Evolutionary conservation across 192 early-diverging fungal genomes (phyloP).

Genomic region (Coemansia sp.): DNA sequence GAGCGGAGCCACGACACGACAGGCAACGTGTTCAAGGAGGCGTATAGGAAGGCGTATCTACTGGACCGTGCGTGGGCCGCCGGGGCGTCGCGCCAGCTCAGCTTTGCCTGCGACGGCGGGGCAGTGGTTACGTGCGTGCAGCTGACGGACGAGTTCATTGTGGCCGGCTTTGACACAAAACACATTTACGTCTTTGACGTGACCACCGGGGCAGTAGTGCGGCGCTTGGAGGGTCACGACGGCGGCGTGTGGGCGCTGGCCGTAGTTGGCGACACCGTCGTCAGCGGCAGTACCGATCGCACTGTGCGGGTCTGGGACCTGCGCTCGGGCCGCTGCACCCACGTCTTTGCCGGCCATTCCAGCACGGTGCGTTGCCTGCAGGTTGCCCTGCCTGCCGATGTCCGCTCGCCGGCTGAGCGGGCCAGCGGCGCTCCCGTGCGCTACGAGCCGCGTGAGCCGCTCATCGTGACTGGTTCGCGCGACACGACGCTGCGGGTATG

Average conservation of each 20-base stretch:
- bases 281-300: slow-evolving; percentile 92
- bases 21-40: slow-evolving; percentile 65
- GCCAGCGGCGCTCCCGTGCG: slow-evolving; percentile 26
- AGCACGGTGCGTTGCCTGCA: slow-evolving; percentile 91
- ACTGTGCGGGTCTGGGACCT: slow-evolving; percentile 97
- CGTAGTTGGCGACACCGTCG: slow-evolving; percentile 80
- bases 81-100: slow-evolving; percentile 65
- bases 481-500: slow-evolving; percentile 93
- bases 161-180: slow-evolving; percentile 89
- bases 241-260: slow-evolving; percentile 98
- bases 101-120: slow-evolving; percentile 73
- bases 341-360: slow-evolving; percentile 90
- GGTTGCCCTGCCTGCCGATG: slow-evolving; percentile 70
- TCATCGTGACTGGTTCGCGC: slow-evolving; percentile 92
- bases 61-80: slow-evolving; percentile 81
- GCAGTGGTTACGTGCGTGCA: slow-evolving; percentile 93
- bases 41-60: slow-evolving; percentile 72
- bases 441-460: slow-evolving; percentile 62
- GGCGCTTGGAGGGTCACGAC: slow-evolving; percentile 76
- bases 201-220: slow-evolving; percentile 63
- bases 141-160: slow-evolving; percentile 93
- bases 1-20: background rate
- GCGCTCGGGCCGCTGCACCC: slow-evolving; percentile 80
- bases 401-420: slow-evolving; percentile 35
- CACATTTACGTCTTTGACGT: slow-evolving; percentile 92